phyloP scores from a whole-genome alignment of 306 rosid species.

The Casuarina cunninghamiana region DNA sequence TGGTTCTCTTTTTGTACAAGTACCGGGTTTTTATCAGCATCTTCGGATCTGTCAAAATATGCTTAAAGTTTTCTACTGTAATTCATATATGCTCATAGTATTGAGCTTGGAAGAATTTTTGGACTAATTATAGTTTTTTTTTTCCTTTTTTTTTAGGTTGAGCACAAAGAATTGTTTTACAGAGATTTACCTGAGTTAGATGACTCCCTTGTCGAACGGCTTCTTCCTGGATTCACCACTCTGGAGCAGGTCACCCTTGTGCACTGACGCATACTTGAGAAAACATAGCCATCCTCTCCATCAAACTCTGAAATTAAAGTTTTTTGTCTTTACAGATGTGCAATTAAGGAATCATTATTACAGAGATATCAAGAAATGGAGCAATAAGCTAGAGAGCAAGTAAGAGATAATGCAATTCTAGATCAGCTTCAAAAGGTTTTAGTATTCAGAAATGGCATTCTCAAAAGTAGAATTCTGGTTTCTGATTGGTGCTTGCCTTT shows the following conservation, averaged over 20 bases:
- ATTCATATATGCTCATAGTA: slow-evolving; percentile 9
- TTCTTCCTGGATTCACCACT: slow-evolving; percentile 79
- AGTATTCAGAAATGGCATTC: too few relatives aligned
- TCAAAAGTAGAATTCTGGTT: too few relatives aligned
- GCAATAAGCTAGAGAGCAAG: too few relatives aligned
- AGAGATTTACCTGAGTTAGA: slow-evolving; percentile 83
- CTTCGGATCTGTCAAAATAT: neutral
- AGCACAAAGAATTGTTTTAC: slow-evolving; percentile 91
- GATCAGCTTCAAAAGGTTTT: too few relatives aligned
- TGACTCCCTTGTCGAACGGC: slow-evolving; percentile 82
- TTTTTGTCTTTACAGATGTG: too few relatives aligned
- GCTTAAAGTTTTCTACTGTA: neutral
- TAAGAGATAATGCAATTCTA: too few relatives aligned
- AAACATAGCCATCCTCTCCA: slow-evolving; percentile 20
- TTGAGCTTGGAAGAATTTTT: neutral
- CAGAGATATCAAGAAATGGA: too few relatives aligned
- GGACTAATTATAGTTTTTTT: slow-evolving; percentile 23
- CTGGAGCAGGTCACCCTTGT: slow-evolving; percentile 59
- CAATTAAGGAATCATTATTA: too few relatives aligned
- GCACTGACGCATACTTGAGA: neutral
- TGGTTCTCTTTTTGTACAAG: neutral
- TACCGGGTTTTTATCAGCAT: neutral
- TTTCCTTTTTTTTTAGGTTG: slow-evolving; percentile 53
- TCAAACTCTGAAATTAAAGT: slow-evolving; percentile 4
- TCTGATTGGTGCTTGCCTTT: too few relatives aligned